phyloP scores from a whole-genome alignment of 805 yeast species.

The Candida vaughaniae region DNA sequence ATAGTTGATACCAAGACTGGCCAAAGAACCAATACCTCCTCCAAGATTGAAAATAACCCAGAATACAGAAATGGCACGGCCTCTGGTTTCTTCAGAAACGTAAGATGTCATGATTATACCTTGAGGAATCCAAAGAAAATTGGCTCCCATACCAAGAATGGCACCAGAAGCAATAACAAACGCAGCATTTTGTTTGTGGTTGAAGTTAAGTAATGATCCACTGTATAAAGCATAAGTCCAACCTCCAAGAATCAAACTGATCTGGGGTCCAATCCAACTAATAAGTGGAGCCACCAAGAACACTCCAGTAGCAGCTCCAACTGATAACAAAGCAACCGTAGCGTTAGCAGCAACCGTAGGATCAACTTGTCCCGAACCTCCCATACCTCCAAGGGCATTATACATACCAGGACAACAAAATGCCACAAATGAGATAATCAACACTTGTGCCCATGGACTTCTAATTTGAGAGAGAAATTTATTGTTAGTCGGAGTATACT shows the following conservation, averaged over 20 bases:
- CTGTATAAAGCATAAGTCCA: conserved; percentile 53
- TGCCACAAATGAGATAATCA: conserved; percentile 45
- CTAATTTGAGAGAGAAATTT: background rate
- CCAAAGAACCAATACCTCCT: conserved; percentile 56
- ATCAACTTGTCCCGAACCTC: conserved; percentile 42
- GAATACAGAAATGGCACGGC: conserved; percentile 50
- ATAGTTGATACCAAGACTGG: conserved; percentile 54
- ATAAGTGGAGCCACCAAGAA: conserved; percentile 56
- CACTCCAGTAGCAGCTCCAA: conserved; percentile 55
- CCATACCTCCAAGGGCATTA: conserved; percentile 50
- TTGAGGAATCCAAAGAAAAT: conserved; percentile 57
- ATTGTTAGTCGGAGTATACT: no score
- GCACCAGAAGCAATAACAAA: conserved; percentile 58
- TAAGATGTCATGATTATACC: conserved; percentile 57
- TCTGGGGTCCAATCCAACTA: conserved; percentile 47
- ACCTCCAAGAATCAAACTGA: conserved; percentile 50
- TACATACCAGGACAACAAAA: conserved; percentile 52
- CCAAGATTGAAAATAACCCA: conserved; percentile 64
- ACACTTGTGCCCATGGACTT: conserved; percentile 31
- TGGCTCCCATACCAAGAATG: conserved; percentile 54
- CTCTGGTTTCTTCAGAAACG: conserved; percentile 53
- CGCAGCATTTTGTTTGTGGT: conserved; percentile 45
- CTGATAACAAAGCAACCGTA: conserved; percentile 50
- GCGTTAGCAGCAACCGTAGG: conserved; percentile 45
- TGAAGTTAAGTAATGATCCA: conserved; percentile 48